A percentile compares a stretch with the other conserved stretches of the same genome.
These are phyloP conservation scores for Fusarium mexicanum DNA, from an alignment of 2,329 filamentous ascomycete species.

Conservation along the genomic window DNA sequence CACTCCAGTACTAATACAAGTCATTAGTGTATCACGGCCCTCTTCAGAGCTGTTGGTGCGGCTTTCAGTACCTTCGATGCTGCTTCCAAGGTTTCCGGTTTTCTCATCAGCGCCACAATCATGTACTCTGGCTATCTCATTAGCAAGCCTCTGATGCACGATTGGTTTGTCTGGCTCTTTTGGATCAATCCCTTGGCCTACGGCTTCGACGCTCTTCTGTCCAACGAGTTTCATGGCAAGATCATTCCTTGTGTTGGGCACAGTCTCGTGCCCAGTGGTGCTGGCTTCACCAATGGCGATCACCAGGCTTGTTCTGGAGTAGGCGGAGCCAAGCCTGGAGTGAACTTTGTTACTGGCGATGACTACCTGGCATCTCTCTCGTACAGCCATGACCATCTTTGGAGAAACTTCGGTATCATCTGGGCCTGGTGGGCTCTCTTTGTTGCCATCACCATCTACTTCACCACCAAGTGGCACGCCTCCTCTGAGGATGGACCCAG, in stretches of 20 bases:
- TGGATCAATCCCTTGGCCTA: constrained; percentile 76
- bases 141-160: constrained; percentile 68
- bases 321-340: constrained; percentile 61
- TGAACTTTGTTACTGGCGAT: constrained; percentile 63
- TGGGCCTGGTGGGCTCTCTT: constrained; percentile 72
- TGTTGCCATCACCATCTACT: constrained; percentile 65
- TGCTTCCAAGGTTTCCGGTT: constrained; percentile 66
- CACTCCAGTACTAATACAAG: background rate
- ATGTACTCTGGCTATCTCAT: constrained; percentile 74
- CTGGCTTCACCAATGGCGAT: constrained; percentile 54
- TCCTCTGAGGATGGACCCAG: constrained; percentile 61
- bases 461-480: constrained; percentile 66
- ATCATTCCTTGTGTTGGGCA: constrained; percentile 59
- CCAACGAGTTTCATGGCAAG: constrained; percentile 75
- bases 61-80: constrained; percentile 65
- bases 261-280: constrained; percentile 62
- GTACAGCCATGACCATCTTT: constrained; percentile 62
- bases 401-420: constrained; percentile 70
- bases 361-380: constrained; percentile 65
- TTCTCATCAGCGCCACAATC: constrained; percentile 60
- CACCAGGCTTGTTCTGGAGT: constrained; percentile 68
- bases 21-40: constrained; percentile 62
- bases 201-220: constrained; percentile 72
- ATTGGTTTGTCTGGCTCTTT: constrained; percentile 71
- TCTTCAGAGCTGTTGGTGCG: constrained; percentile 67